A percentile compares a stretch with the other conserved stretches of the same genome.
Evolutionary conservation across 2,329 filamentous ascomycete species (phyloP).

Genomic region (Curvularia spicifera): DNA sequence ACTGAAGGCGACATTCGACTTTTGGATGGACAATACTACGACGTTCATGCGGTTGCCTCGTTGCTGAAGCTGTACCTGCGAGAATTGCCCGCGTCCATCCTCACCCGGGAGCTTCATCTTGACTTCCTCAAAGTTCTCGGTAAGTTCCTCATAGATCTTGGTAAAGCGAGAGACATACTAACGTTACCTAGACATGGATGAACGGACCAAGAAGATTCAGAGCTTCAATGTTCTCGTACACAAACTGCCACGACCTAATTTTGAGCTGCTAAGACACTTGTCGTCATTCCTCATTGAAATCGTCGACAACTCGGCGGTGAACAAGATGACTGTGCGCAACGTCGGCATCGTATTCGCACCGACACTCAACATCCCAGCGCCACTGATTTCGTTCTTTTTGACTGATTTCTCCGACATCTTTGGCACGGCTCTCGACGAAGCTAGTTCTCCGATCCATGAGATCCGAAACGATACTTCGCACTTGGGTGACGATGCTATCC

Average conservation of each 20-base stretch:
- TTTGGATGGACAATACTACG: slow-evolving; percentile 84
- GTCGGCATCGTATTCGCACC: slow-evolving; percentile 97
- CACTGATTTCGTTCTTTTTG: slow-evolving; percentile 91
- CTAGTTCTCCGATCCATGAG: slow-evolving; percentile 54
- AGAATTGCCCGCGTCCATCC: slow-evolving; percentile 87
- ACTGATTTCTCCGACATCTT: slow-evolving; percentile 91
- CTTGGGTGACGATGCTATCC: slow-evolving; percentile 63
- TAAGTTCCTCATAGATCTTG: slow-evolving; percentile 43
- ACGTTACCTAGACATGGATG: slow-evolving; percentile 67
- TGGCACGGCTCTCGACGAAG: slow-evolving; percentile 68
- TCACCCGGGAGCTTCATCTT: slow-evolving; percentile 87
- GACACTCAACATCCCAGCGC: slow-evolving; percentile 93
- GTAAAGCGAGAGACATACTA: slow-evolving; percentile 18
- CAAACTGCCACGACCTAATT: slow-evolving; percentile 79
- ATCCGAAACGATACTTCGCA: slow-evolving; percentile 51
- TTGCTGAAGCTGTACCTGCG: slow-evolving; percentile 92
- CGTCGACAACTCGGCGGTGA: slow-evolving; percentile 84
- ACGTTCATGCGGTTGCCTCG: slow-evolving; percentile 94
- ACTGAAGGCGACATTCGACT: slow-evolving; percentile 89
- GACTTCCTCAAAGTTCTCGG: slow-evolving; percentile 83
- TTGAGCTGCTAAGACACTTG: slow-evolving; percentile 80
- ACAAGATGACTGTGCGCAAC: slow-evolving; percentile 98
- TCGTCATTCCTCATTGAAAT: slow-evolving; percentile 90
- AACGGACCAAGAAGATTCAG: slow-evolving; percentile 76
- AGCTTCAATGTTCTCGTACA: slow-evolving; percentile 80